phyloP scores from a whole-genome alignment of 805 yeast species.

The Sungouiella blattae region DNA sequence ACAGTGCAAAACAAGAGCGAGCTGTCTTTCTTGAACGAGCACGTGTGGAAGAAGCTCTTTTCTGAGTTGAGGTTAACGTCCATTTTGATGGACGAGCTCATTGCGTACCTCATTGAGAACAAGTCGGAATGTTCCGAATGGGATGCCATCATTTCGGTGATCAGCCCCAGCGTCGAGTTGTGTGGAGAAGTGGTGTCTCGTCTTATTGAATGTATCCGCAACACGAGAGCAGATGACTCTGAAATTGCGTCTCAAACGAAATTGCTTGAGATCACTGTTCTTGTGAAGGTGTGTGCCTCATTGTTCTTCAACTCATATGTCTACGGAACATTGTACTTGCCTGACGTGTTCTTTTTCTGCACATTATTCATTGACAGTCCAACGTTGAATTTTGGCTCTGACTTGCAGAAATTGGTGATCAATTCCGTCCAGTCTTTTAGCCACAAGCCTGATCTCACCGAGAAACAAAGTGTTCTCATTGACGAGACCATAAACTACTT shows the following conservation, averaged over 20 bases:
- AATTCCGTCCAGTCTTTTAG: constrained; percentile 69
- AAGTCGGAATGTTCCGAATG: constrained; percentile 73
- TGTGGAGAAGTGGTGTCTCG: constrained; percentile 62
- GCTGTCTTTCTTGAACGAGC: constrained; percentile 52
- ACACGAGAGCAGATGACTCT: constrained; percentile 43
- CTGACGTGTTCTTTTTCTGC: constrained; percentile 68
- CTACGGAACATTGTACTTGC: constrained; percentile 59
- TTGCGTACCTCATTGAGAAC: constrained; percentile 69
- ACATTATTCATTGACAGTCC: constrained; percentile 56
- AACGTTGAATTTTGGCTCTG: constrained; percentile 54
- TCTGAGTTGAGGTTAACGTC: constrained; percentile 56
- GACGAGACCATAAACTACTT: constrained; percentile 45
- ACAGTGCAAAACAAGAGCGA: constrained; percentile 48
- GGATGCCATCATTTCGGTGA: constrained; percentile 58
- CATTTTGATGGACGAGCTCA: constrained; percentile 66
- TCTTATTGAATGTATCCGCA: constrained; percentile 51
- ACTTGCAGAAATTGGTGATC: constrained; percentile 57
- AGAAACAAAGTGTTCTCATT: constrained; percentile 36
- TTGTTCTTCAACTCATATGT: constrained; percentile 67
- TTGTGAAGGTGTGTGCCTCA: constrained; percentile 60
- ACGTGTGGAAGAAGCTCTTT: constrained; percentile 66
- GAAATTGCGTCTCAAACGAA: constrained; percentile 40
- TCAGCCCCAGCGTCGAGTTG: constrained; percentile 71
- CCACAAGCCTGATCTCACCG: constrained; percentile 50
- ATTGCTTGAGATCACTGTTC: constrained; percentile 69